Evolutionary conservation across 2,329 filamentous ascomycete genomes (phyloP).

Genomic region (Pseudocercospora musae): DNA sequence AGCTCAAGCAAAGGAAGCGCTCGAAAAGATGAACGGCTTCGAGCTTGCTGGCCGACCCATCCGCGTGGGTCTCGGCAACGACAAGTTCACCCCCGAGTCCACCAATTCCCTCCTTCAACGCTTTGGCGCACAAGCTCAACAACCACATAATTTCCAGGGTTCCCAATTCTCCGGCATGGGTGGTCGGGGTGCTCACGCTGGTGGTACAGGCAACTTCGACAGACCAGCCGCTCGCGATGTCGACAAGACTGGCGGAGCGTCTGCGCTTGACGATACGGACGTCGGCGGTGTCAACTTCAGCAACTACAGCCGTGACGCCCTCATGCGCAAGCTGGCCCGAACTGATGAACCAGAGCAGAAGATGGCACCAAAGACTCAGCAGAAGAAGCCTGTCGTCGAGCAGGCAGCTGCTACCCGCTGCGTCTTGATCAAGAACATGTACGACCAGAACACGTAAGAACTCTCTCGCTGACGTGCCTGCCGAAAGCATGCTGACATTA

Average conservation of each 20-base stretch:
- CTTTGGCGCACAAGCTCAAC: slow-evolving; percentile 70
- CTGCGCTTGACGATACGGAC: slow-evolving; percentile 94
- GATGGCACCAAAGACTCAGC: slow-evolving; percentile 47
- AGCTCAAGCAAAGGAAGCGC: slow-evolving; percentile 83
- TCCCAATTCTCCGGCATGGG: slow-evolving; percentile 89
- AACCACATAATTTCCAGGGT: slow-evolving; percentile 45
- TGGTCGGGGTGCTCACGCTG: slow-evolving; percentile 78
- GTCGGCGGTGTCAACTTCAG: slow-evolving; percentile 99
- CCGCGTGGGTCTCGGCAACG: slow-evolving; percentile 97
- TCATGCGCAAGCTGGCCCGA: slow-evolving; percentile 98
- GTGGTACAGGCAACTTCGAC: slow-evolving; percentile 75
- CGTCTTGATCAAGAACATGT: slow-evolving; percentile 93
- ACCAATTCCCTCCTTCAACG: slow-evolving; percentile 88
- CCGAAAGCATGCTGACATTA: slow-evolving; percentile 13
- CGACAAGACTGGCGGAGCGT: slow-evolving; percentile 81
- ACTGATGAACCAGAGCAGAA: slow-evolving; percentile 80
- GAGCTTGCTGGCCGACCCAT: slow-evolving; percentile 96
- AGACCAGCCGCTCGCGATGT: slow-evolving; percentile 74
- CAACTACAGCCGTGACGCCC: slow-evolving; percentile 95
- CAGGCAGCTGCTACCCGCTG: slow-evolving; percentile 92
- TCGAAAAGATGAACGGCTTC: slow-evolving; percentile 99
- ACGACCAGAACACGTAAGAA: slow-evolving; percentile 84
- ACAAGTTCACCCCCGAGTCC: slow-evolving; percentile 99
- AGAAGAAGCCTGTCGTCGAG: slow-evolving; percentile 70
- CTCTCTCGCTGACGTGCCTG: neutral